Percentiles rank a stretch among this genome's conserved stretches.
These are phyloP conservation scores for Colletotrichum abscissum DNA, from an alignment of 2,329 filamentous ascomycete species.

Conservation along the genomic window DNA sequence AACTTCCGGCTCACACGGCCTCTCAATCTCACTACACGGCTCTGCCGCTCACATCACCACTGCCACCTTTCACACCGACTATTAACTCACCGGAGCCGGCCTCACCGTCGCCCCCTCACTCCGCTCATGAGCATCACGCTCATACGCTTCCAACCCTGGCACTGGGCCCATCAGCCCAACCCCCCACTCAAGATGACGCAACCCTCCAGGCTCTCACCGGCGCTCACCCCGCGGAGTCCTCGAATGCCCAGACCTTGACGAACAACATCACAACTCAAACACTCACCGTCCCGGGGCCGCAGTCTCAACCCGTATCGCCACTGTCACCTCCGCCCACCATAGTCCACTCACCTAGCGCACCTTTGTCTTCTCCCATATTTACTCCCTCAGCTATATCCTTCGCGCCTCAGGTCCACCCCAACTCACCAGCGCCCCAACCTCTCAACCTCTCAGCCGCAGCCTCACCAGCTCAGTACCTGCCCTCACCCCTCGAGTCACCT, in stretches of 20 bases:
- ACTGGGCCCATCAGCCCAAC: slow-evolving; percentile 27
- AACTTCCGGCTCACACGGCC: slow-evolving; percentile 18
- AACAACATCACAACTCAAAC: slow-evolving; percentile 22
- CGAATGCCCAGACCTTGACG: slow-evolving; percentile 19
- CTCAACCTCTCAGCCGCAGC: slow-evolving; percentile 27
- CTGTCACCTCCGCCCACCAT: slow-evolving; percentile 14
- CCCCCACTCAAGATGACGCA: slow-evolving; percentile 27
- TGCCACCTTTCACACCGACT: background rate
- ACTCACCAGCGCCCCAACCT: slow-evolving; percentile 27
- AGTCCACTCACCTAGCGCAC: slow-evolving; percentile 10
- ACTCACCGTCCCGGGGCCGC: slow-evolving; percentile 14
- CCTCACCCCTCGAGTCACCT: slow-evolving; percentile 31
- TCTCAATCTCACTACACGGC: slow-evolving; percentile 17
- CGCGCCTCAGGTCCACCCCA: slow-evolving; percentile 32
- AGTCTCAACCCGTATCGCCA: slow-evolving; percentile 22
- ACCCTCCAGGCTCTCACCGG: slow-evolving; percentile 8
- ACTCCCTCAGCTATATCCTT: slow-evolving; percentile 32
- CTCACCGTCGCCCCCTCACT: slow-evolving; percentile 15
- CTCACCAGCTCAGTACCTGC: slow-evolving; percentile 22
- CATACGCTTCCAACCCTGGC: slow-evolving; percentile 24
- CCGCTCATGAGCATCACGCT: slow-evolving; percentile 5
- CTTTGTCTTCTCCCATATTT: slow-evolving; percentile 19
- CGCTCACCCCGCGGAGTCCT: slow-evolving; percentile 16
- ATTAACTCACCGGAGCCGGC: slow-evolving; percentile 1
- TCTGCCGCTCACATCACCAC: slow-evolving; percentile 27